Percentiles rank a stretch among this genome's conserved stretches.
These are phyloP conservation scores for Harringtonia lauricola DNA, from an alignment of 2,329 filamentous ascomycete species.

Conservation along the genomic window DNA sequence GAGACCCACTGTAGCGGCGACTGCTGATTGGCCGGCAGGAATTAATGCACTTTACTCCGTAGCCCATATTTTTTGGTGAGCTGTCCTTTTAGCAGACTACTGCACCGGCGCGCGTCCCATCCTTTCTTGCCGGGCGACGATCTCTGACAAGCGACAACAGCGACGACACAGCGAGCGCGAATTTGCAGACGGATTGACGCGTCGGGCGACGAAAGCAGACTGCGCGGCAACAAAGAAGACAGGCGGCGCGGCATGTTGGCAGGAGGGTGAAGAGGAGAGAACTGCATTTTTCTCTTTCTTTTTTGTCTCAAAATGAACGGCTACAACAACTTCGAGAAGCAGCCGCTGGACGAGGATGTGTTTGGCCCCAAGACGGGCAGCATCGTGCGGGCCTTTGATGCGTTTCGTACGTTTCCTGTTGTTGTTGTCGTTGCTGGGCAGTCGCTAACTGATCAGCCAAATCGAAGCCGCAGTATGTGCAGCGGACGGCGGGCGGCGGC, in stretches of 20 bases:
- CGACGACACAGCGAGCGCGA: no score
- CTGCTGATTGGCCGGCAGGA: no score
- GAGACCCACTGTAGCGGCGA: no score
- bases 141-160: no score
- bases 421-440: background rate
- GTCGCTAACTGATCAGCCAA: constrained; percentile 51
- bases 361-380: constrained; percentile 57
- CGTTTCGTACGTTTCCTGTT: constrained; percentile 63
- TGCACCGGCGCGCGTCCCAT: no score
- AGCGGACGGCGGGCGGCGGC: constrained; percentile 72
- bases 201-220: no score
- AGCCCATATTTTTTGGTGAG: background rate
- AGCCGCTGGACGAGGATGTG: constrained; percentile 62
- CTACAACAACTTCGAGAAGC: constrained; percentile 63
- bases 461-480: constrained; percentile 87
- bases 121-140: no score
- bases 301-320: constrained; percentile 57
- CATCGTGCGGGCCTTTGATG: constrained; percentile 83
- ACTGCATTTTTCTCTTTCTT: background rate
- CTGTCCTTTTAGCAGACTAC: background rate
- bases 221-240: no score
- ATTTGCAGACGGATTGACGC: no score
- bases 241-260: no score
- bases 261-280: no score
- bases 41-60: no score